Evolutionary conservation across 2,329 filamentous ascomycete genomes (phyloP).

Genomic region (Calonectria ilicicola): DNA sequence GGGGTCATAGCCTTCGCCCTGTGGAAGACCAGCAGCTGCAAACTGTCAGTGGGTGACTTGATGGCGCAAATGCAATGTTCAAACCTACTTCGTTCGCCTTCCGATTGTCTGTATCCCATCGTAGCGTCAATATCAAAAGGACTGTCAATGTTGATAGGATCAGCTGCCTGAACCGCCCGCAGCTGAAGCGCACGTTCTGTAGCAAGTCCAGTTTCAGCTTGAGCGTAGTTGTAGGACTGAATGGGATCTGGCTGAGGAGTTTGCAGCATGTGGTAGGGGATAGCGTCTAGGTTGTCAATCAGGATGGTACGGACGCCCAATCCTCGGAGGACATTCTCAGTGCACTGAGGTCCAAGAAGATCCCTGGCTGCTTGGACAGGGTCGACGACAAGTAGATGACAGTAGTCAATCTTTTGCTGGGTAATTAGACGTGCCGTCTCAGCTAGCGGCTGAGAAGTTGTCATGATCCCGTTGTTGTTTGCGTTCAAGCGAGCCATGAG

Average conservation of each 20-base stretch:
- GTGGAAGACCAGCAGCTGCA: neutral
- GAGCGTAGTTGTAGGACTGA: constrained; percentile 1
- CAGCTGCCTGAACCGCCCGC: neutral
- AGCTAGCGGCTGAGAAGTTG: constrained; percentile 22
- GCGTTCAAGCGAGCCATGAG: constrained; percentile 39
- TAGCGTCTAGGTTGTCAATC: neutral
- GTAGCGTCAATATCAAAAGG: constrained; percentile 1
- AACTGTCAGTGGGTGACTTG: neutral
- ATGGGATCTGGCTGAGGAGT: neutral
- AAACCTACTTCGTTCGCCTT: constrained; percentile 1
- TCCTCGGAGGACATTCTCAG: neutral
- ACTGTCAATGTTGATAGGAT: constrained; percentile 5
- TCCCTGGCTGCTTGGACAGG: constrained; percentile 34
- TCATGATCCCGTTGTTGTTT: constrained; percentile 43
- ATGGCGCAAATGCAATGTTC: neutral
- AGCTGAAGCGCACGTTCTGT: neutral
- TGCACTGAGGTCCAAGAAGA: constrained; percentile 33
- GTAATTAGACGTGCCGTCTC: constrained; percentile 22
- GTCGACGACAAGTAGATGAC: constrained; percentile 23
- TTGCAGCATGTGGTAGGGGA: neutral
- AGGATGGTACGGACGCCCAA: neutral
- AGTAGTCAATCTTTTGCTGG: constrained; percentile 33
- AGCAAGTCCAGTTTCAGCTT: neutral
- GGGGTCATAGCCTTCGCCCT: neutral
- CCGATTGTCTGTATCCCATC: neutral